Evolutionary conservation across 2,329 filamentous ascomycete species (phyloP).

Genomic region (Aspergillus flavus): DNA sequence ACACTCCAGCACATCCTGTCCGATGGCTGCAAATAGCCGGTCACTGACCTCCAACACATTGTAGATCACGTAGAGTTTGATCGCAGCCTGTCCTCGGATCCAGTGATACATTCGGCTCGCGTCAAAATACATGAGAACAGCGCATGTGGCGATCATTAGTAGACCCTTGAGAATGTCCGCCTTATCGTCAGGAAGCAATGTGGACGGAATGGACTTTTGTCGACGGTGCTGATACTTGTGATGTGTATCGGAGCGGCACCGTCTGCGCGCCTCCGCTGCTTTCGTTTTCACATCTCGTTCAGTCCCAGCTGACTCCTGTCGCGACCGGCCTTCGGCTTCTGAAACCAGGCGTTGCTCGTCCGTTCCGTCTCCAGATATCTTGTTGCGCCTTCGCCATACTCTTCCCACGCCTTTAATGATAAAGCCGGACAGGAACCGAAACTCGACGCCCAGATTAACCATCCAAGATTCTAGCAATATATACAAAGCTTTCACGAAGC

Average conservation of each 20-base stretch:
- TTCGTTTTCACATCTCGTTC: slow-evolving; percentile 28
- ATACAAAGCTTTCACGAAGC: slow-evolving; percentile 78
- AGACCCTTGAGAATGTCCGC: slow-evolving; percentile 90
- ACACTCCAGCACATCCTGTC: slow-evolving; percentile 95
- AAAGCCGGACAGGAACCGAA: slow-evolving; percentile 70
- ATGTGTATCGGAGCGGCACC: slow-evolving; percentile 32
- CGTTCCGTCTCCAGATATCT: slow-evolving; percentile 16
- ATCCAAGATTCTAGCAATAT: slow-evolving; percentile 80
- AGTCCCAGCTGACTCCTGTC: slow-evolving; percentile 12
- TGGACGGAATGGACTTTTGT: slow-evolving; percentile 82
- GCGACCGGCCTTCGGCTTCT: slow-evolving; percentile 25
- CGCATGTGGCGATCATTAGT: slow-evolving; percentile 82
- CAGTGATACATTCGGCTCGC: slow-evolving; percentile 98
- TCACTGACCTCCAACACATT: slow-evolving; percentile 92
- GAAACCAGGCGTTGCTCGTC: slow-evolving; percentile 18
- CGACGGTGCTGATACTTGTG: slow-evolving; percentile 62
- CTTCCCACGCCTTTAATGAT: slow-evolving; percentile 79
- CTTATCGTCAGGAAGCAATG: slow-evolving; percentile 84
- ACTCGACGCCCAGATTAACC: slow-evolving; percentile 71
- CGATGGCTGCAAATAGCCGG: slow-evolving; percentile 83
- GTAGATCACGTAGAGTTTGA: slow-evolving; percentile 98
- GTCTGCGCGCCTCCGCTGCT: slow-evolving; percentile 25
- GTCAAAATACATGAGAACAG: slow-evolving; percentile 85
- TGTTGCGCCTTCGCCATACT: slow-evolving; percentile 67
- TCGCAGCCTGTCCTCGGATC: slow-evolving; percentile 91